Evolutionary conservation across 179 eudicot genomes (phyloP).

Genomic region (Actinidia chinensis): DNA sequence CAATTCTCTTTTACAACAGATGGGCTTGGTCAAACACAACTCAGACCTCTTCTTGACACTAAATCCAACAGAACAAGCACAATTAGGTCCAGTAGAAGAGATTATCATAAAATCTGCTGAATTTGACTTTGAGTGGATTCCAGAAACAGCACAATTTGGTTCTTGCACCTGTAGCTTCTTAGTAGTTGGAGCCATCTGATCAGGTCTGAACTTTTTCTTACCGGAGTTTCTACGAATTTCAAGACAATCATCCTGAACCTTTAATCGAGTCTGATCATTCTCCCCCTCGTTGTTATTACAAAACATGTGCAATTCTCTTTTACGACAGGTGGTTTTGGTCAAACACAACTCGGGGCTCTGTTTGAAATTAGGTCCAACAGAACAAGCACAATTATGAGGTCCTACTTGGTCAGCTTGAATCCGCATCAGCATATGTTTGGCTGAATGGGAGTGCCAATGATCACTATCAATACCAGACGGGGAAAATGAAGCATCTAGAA

Average conservation of each 20-base stretch:
- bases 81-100: neutral
- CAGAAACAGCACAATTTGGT: constrained; percentile 20
- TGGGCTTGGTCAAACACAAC: too few species aligned
- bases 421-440: constrained; percentile 27
- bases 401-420: constrained; percentile 28
- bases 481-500: constrained; percentile 30
- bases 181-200: constrained; percentile 18
- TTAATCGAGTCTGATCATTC: constrained; percentile 15
- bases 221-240: constrained; percentile 30
- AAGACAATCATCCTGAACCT: constrained; percentile 30
- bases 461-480: constrained; percentile 29
- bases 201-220: constrained; percentile 37
- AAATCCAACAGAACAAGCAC: too few species aligned
- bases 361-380: constrained; percentile 23
- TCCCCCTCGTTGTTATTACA: constrained; percentile 23
- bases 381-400: constrained; percentile 28
- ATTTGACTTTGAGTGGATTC: constrained; percentile 22
- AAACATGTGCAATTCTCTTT: constrained; percentile 31
- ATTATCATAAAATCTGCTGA: constrained; percentile 25
- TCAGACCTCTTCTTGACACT: too few species aligned
- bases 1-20: constrained; percentile 33
- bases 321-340: constrained; percentile 25
- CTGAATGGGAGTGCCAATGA: constrained; percentile 22
- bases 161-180: constrained; percentile 21
- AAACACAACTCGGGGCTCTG: constrained; percentile 35